Evolutionary conservation across 768 basidiomycete species (phyloP), one percentile per base, ranked within the genome.

Genomic region (Serendipita vermifera): DNA sequence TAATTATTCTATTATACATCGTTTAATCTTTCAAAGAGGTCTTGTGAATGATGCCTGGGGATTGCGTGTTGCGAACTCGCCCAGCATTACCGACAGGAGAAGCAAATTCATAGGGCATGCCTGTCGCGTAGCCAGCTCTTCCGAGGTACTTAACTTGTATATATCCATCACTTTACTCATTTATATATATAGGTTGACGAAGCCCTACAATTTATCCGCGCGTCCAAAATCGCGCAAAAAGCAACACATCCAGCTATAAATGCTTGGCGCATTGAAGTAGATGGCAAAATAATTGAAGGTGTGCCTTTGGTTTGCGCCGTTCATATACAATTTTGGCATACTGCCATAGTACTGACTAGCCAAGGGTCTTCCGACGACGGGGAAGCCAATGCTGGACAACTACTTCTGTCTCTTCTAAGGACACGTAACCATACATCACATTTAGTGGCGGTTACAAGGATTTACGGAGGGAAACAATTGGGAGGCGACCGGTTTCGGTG

Each of bases 401-500:
- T 26, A 51, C 22, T 51, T 15, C 46, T 51, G 46, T 26, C 4
- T 9, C n/a, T 51, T 20, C 46, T 51, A 9, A 20, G 46, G 9
- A 20, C 24, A 26, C 9, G 22, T 29, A 29, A 29, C 20, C 6
- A 29, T 4, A 20, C 22, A 9, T 15, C 24, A 5, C 9, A 26
- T 29, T 4, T 26, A 4, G 46, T 51, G 22, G 31, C 27, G 5
- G 46, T 51, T 7, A 51, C 46, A 29, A 20, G 46, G 6, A 26
- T 51, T 29, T 51, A 51, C 29, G 46, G 46, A 20, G 46, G 46
- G n/a, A 51, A 51, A 29, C 46, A 20, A 22, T 29, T 51, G 17
- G 46, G 46, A 15, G 7, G 20, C n/a, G 46, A 51, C 27, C 46
- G 46, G 4, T 51, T 51, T 29, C 17, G 46, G 46, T 51, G 31